Percentiles rank a stretch among this genome's conserved stretches.
Evolutionary conservation across 2,329 filamentous ascomycete genomes (phyloP).

Genomic region (Lecanoromycetidae sp.): DNA sequence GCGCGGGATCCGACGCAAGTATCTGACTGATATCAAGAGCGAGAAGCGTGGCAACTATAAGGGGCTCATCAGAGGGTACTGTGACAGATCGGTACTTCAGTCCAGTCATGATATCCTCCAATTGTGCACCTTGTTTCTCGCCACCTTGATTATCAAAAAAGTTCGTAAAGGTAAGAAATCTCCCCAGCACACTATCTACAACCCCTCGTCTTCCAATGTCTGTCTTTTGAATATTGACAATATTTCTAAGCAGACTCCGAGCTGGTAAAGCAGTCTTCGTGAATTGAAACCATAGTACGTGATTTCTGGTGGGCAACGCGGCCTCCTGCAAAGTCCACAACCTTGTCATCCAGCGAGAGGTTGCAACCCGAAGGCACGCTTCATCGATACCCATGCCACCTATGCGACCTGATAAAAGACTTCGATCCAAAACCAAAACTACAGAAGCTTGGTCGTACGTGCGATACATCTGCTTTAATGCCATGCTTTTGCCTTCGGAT

Average conservation of each 20-base stretch:
- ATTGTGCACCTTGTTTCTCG: neutral
- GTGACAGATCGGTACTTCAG: conserved; percentile 13
- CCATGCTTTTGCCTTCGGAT: conserved; percentile 1
- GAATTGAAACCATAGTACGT: conserved; percentile 10
- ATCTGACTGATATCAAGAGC: conserved; percentile 7
- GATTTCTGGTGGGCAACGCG: neutral
- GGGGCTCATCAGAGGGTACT: conserved; percentile 10
- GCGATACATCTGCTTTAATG: conserved; percentile 8
- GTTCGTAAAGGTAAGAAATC: neutral
- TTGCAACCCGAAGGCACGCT: neutral
- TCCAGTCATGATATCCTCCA: conserved; percentile 2
- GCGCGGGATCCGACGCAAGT: conserved; percentile 1
- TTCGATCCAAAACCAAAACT: conserved; percentile 11
- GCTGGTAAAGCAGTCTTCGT: neutral
- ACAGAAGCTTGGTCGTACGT: conserved; percentile 5
- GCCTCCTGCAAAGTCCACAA: conserved; percentile 13
- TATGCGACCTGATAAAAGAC: neutral
- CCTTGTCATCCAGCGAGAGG: conserved; percentile 7
- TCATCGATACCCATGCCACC: conserved; percentile 1
- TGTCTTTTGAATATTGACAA: neutral
- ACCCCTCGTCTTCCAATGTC: conserved; percentile 2
- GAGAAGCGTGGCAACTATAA: conserved; percentile 8
- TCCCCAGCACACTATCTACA: neutral
- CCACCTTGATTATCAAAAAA: conserved; percentile 3
- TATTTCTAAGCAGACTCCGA: neutral